Base-by-base conservation (phyloP, 805 yeast species). In the Candida loeiensis region DNA sequence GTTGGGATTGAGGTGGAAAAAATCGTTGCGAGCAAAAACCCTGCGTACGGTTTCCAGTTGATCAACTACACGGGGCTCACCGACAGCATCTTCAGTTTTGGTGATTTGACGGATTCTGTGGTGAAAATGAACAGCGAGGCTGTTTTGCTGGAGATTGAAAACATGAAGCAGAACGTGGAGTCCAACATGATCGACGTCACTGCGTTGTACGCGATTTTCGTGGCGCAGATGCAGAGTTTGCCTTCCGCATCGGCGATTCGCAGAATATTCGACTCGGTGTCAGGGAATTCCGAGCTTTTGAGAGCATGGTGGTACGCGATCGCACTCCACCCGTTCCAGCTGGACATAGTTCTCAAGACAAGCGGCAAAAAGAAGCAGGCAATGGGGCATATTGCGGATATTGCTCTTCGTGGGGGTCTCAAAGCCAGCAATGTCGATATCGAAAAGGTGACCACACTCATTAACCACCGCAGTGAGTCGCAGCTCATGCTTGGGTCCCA, bases 1-100 rank as follows among this genome's bases (percentile, higher is more conserved):
- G 79, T 93, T 13, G 97, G 96, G 2, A 80, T 77, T 4, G 99
- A 93, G 55, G 59, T 90, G 36, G 80, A 74, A 33, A 93, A 93
- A 59, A 83, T 83, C 28, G 64, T 91, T n/a, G 60, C 61, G n/a
- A 77, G 89, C 5, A 54, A 64, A 6, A 71, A 81, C 50, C 85
- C 90, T 0, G 59, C 70, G 0, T 71, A 76, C 45, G 96, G 93
- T 0, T 60, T 89, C 41, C 59, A 69, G 16, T 58, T 85, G 44
- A 67, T 90, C 27, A 73, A 73, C 35, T 64, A 71, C 27, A 77
- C 80, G 11, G 69, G 70, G 1, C 65, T 89, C 27, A 76, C 73
- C 24, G 73, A 75, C 13, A 71, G 76, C 8, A 74, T 89, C 2
- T 85, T 89, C 58, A 58, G 58, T 36, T 47, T 58, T 3, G 66